phyloP scores from a whole-genome alignment of 106 monocot genomes.

The Dendrobium catenatum region DNA sequence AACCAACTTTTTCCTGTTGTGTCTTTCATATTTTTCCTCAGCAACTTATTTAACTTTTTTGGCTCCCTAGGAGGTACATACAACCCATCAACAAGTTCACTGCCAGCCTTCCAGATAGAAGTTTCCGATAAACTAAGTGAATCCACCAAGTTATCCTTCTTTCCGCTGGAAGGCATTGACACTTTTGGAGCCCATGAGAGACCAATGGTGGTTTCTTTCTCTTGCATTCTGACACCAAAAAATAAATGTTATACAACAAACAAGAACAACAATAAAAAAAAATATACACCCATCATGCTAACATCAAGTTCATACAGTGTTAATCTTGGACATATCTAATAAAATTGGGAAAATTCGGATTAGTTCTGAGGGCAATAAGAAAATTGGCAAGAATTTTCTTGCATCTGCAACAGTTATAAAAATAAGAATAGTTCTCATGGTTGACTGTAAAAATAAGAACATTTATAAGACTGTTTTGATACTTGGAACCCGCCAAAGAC shows the following conservation, averaged over 20 bases:
- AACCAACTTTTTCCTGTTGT: conserved; percentile 64
- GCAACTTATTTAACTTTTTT: conserved; percentile 59
- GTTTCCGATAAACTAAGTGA: neutral
- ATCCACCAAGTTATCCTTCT: conserved; percentile 9
- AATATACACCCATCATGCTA: neutral
- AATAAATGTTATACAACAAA: neutral
- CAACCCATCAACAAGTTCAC: conserved; percentile 73
- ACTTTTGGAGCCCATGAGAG: conserved; percentile 80
- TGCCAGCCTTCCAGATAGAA: conserved; percentile 29
- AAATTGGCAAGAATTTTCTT: neutral
- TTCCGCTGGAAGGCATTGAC: conserved; percentile 8
- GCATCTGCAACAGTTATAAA: neutral
- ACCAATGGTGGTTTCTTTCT: conserved; percentile 28
- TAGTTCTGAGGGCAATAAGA: neutral
- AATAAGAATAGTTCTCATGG: neutral
- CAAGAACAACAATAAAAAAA: neutral
- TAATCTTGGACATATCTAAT: neutral
- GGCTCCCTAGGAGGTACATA: conserved; percentile 83
- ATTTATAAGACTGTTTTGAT: neutral
- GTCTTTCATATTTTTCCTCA: conserved; percentile 65
- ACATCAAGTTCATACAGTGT: neutral
- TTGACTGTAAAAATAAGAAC: neutral
- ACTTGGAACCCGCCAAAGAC: neutral
- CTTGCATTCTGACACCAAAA: conserved; percentile 25
- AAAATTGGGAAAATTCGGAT: neutral